Evolutionary conservation across 805 yeast species (phyloP).

Genomic region (Lipomyces yamanashiensis): DNA sequence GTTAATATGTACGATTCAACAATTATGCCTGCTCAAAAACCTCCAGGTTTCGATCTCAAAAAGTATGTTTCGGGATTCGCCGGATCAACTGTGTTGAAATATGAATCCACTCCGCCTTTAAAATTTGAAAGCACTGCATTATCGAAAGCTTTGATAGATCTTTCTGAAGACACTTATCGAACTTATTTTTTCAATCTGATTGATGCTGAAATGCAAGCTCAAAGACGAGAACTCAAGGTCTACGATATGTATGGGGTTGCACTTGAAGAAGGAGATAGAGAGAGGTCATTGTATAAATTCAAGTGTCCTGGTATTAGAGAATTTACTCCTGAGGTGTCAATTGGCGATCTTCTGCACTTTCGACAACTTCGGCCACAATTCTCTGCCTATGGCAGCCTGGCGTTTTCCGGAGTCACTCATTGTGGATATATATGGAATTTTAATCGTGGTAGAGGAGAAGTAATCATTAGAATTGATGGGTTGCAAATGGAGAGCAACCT

Average conservation of each 20-base stretch:
- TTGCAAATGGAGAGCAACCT: conserved; percentile 20
- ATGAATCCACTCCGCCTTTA: conserved; percentile 10
- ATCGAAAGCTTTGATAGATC: not conserved
- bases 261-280: conserved; percentile 7
- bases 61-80: conserved; percentile 22
- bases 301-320: conserved; percentile 33
- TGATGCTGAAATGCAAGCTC: conserved; percentile 24
- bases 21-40: conserved; percentile 1
- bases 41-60: conserved; percentile 24
- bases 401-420: conserved; percentile 29
- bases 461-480: conserved; percentile 27
- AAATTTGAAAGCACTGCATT: not conserved
- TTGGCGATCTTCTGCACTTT: conserved; percentile 25
- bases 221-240: conserved; percentile 11
- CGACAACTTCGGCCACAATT: conserved; percentile 31
- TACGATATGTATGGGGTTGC: conserved; percentile 27
- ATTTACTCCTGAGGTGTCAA: conserved; percentile 29
- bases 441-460: conserved; percentile 24
- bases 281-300: conserved; percentile 15
- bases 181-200: conserved; percentile 14
- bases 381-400: conserved; percentile 11
- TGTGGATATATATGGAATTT: conserved; percentile 29
- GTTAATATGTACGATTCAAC: conserved; percentile 22
- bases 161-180: conserved; percentile 11
- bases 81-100: conserved; percentile 11